Base-by-base conservation (phyloP, 2,329 filamentous ascomycete genomes). In the Botryotinia globosa region DNA sequence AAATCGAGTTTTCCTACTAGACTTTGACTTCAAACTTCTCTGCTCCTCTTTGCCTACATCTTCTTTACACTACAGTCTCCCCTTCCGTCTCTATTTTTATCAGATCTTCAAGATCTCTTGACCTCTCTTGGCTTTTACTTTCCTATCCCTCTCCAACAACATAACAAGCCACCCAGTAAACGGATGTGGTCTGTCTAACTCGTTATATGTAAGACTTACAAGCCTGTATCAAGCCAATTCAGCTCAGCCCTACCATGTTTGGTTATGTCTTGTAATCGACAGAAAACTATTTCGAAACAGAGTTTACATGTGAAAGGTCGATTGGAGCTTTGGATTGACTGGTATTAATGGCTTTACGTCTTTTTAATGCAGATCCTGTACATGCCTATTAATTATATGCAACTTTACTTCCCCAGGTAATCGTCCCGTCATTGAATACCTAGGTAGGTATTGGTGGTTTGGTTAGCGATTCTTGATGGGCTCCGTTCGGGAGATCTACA, bases 401-500 rank as follows among this genome's bases (percentile, higher is more conserved):
- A 8, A 34, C 22, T 65, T 65, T 10, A 48, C 32, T 29, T 29
- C 51, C 2, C 14, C 14, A 18, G n/a, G 51, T 16, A 29, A 2
- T 29, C 51, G 22, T 56, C 12, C 22, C 25, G 25, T 25, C 34
- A 54, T 42, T 56, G 64, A 32, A 42, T 18, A 16, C 48, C 25
- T n/a, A n/a, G n/a, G n/a, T 51, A 3, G 25, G 25, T 39, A 39
- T 39, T 37, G n/a, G 34, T 29, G 18, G 18, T 66, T 39, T 29
- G 18, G 18, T 66, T 39, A 29, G 34, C 48, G 34, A 67, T 48
- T 29, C 20, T 20, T 18, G 4, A 54, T 22, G 14, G 45, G 22
- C n/a, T 48, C 25, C 34, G 8, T 29, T 37, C 48, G 65, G 64
- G 22, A 54, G 64, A 66, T 66, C 64, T 54, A 66, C 64, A 66